Conservation (phyloP, 139 green algal genomes). For the Mesotaenium endlicherianum region DNA sequence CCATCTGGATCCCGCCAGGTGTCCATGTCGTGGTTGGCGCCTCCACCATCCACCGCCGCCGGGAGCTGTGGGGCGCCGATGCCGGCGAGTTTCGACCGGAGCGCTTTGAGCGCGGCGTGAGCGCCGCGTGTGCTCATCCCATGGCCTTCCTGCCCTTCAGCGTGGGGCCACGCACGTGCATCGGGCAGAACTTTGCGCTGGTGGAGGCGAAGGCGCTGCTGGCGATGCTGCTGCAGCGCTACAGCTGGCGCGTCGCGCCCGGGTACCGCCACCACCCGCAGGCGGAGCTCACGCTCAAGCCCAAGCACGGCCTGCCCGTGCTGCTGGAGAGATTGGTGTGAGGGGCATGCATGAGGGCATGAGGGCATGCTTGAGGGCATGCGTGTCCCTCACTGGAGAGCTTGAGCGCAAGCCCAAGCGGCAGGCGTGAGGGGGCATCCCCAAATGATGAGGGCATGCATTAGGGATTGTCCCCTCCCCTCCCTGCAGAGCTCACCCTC, state of each 20-base stretch:
- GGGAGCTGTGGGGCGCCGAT: slow-evolving; percentile 78
- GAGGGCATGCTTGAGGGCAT: too few species aligned
- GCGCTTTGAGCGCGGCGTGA: slow-evolving; percentile 83
- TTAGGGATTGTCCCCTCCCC: too few species aligned
- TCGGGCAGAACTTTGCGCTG: slow-evolving; percentile 97
- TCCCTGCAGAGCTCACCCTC: too few species aligned
- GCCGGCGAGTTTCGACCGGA: slow-evolving; percentile 84
- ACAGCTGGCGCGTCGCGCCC: slow-evolving; percentile 70
- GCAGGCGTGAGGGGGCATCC: too few species aligned
- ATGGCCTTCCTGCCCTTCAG: slow-evolving; percentile 91
- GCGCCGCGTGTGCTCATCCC: slow-evolving; percentile 33
- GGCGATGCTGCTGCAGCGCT: slow-evolving; percentile 77
- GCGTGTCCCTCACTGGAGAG: too few species aligned
- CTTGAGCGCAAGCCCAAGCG: too few species aligned
- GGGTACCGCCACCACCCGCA: slow-evolving; percentile 18
- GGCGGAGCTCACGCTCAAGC: slow-evolving; percentile 15
- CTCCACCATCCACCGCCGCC: slow-evolving; percentile 80
- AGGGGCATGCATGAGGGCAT: too few species aligned
- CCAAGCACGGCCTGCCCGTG: slow-evolving; percentile 35
- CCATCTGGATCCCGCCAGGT: slow-evolving; percentile 83
- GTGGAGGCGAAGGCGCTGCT: slow-evolving; percentile 81
- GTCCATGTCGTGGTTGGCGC: slow-evolving; percentile 86
- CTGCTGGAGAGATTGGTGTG: too few species aligned
- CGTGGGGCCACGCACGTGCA: slow-evolving; percentile 90
- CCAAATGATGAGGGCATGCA: too few species aligned